A percentile compares a stretch with the other conserved stretches of the same genome.
phyloP scores from a whole-genome alignment of 2,329 filamentous ascomycete species.

The Phaeomoniella chlamydospora region DNA sequence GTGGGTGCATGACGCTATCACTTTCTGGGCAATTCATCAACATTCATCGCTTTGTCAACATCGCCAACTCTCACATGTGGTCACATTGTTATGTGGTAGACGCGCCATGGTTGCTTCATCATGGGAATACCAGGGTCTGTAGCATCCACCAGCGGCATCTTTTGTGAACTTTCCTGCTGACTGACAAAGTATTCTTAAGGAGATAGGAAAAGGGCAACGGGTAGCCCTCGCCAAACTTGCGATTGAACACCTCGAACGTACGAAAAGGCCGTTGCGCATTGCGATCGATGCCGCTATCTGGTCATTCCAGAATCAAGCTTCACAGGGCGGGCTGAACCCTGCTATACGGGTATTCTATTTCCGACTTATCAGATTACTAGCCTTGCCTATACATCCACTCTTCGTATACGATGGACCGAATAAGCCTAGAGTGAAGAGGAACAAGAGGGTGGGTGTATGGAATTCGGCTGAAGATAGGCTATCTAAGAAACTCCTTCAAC shows the following conservation, averaged over 20 bases:
- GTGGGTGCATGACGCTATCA: not conserved
- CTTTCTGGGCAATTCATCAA: not conserved
- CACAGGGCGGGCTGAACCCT: slow-evolving; percentile 75
- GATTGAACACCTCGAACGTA: slow-evolving; percentile 57
- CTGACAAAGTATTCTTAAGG: slow-evolving; percentile 61
- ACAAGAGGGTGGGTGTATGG: slow-evolving; percentile 50
- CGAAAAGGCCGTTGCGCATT: slow-evolving; percentile 61
- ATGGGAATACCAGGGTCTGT: slow-evolving; percentile 32
- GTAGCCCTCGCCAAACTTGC: slow-evolving; percentile 73
- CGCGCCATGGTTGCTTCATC: slow-evolving; percentile 1
- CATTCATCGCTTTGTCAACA: too few relatives aligned
- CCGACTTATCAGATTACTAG: slow-evolving; percentile 63
- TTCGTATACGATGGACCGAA: slow-evolving; percentile 85
- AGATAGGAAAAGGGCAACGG: slow-evolving; percentile 68
- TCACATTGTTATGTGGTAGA: too few relatives aligned
- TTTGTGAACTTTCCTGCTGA: too few relatives aligned
- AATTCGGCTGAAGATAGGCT: slow-evolving; percentile 55
- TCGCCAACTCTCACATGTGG: too few relatives aligned
- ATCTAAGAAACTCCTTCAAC: slow-evolving; percentile 67
- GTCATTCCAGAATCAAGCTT: slow-evolving; percentile 86
- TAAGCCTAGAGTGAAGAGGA: slow-evolving; percentile 77
- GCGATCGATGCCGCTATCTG: slow-evolving; percentile 95
- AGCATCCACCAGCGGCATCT: not conserved
- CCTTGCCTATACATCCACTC: slow-evolving; percentile 66
- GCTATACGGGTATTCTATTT: slow-evolving; percentile 88